These are phyloP conservation scores for Pseudotsuga menziesii DNA, from an alignment of 75 land plant species.

Conservation along the genomic window DNA sequence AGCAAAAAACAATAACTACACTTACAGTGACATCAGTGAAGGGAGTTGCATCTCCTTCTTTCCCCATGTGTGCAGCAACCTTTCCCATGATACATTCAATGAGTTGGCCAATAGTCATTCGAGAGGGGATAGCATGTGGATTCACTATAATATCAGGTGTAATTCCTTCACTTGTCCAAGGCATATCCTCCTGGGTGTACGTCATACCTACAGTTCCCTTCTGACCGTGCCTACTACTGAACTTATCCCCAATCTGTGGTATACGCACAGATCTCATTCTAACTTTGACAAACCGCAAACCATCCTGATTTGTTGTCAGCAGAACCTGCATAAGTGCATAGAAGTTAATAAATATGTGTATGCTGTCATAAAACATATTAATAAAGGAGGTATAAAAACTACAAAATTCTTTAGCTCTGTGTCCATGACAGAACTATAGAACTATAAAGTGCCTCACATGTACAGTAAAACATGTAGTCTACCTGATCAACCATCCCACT, in stretches of 20 bases:
- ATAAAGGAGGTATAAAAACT: no score
- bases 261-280: conserved; percentile 96
- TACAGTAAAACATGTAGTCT: neutral
- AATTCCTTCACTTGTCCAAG: conserved; percentile 98
- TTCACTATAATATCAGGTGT: conserved; percentile 99
- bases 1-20: neutral
- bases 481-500: conserved; percentile 99
- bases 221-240: conserved; percentile 99
- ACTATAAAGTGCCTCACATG: neutral
- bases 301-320: conserved; percentile 97
- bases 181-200: conserved; percentile 99
- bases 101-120: conserved; percentile 99
- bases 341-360: neutral
- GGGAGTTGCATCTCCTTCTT: conserved; percentile 99
- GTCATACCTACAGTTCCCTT: conserved; percentile 99
- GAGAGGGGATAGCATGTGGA: conserved; percentile 99
- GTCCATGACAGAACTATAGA: neutral
- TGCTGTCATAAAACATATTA: neutral
- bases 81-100: conserved; percentile 99
- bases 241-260: conserved; percentile 99
- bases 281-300: conserved; percentile 94
- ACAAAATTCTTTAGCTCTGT: no score
- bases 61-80: conserved; percentile 99
- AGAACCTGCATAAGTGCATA: conserved; percentile 56
- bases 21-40: conserved; percentile 99